phyloP scores from a whole-genome alignment of 495 filamentous ascomycete species.

The Penicillium soppii region DNA sequence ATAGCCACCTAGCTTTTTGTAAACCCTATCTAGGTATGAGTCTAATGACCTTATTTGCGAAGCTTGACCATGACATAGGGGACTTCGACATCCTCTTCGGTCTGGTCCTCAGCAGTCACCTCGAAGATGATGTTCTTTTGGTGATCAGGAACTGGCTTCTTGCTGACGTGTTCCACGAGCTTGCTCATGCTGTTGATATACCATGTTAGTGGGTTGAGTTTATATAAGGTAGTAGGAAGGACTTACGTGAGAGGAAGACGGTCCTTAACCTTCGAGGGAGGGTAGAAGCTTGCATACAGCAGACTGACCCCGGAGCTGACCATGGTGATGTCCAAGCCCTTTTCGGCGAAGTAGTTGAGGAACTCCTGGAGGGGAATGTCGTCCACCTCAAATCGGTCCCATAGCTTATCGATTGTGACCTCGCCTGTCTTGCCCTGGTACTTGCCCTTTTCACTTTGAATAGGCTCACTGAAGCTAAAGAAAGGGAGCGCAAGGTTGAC shows the following conservation, averaged over 20 bases:
- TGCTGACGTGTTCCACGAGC: constrained; percentile 83
- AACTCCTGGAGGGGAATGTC: constrained; percentile 84
- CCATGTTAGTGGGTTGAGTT: constrained; percentile 9
- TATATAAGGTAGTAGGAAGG: constrained; percentile 5
- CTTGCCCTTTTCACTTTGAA: constrained; percentile 85
- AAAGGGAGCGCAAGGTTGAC: constrained; percentile 95
- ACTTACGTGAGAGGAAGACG: constrained; percentile 64
- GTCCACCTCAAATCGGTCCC: constrained; percentile 94
- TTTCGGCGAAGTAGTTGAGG: constrained; percentile 72
- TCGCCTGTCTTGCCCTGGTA: constrained; percentile 74
- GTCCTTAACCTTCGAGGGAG: constrained; percentile 85
- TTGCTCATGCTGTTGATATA: constrained; percentile 65
- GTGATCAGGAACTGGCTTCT: constrained; percentile 86
- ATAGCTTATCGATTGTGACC: constrained; percentile 89
- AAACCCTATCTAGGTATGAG: not conserved
- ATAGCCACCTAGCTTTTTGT: not conserved
- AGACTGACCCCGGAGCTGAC: constrained; percentile 93
- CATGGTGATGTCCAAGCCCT: constrained; percentile 86
- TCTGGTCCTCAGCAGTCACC: constrained; percentile 86
- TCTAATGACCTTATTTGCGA: constrained; percentile 41
- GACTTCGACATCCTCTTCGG: constrained; percentile 93
- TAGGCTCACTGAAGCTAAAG: constrained; percentile 96
- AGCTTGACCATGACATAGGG: constrained; percentile 93
- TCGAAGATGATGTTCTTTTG: constrained; percentile 97
- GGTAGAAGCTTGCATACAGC: constrained; percentile 95